Percentiles rank a stretch among this genome's conserved stretches.
These are phyloP conservation scores for Fusarium decemcellulare DNA, from an alignment of 2,329 filamentous ascomycete genomes.

Conservation along the genomic window DNA sequence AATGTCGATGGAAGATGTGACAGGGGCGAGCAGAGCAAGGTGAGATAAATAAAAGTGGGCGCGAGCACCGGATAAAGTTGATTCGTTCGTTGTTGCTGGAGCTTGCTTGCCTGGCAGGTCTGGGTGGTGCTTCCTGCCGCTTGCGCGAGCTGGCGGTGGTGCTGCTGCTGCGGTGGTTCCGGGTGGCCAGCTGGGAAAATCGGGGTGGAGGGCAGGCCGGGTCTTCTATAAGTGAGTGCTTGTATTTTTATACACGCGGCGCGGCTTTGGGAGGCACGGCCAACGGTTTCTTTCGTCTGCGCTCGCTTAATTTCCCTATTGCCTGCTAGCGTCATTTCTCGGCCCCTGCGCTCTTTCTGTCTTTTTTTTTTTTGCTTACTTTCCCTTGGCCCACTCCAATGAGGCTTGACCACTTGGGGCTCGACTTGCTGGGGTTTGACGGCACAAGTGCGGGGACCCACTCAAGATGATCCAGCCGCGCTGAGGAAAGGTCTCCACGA, in stretches of 20 bases:
- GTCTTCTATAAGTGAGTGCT: slow-evolving; percentile 61
- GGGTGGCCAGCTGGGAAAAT: slow-evolving; percentile 52
- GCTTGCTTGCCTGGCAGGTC: slow-evolving; percentile 33
- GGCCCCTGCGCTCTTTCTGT: slow-evolving; percentile 40
- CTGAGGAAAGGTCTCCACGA: slow-evolving; percentile 12
- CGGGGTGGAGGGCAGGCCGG: slow-evolving; percentile 60
- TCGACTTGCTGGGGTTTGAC: slow-evolving; percentile 24
- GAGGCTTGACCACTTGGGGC: slow-evolving; percentile 36
- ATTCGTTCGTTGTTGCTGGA: slow-evolving; percentile 20
- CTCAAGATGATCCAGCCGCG: slow-evolving; percentile 30
- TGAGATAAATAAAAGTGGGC: slow-evolving; percentile 34
- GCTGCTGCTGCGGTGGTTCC: slow-evolving; percentile 42
- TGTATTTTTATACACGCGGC: slow-evolving; percentile 63
- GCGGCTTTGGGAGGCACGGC: slow-evolving; percentile 47
- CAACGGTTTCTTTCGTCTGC: slow-evolving; percentile 52
- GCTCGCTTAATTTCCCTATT: slow-evolving; percentile 57
- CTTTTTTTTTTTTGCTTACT: slow-evolving; percentile 31
- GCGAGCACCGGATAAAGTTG: slow-evolving; percentile 6
- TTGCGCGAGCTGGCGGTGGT: slow-evolving; percentile 28
- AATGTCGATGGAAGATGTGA: slow-evolving; percentile 23
- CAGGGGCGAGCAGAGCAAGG: slow-evolving; percentile 4
- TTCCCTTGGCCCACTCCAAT: slow-evolving; percentile 38
- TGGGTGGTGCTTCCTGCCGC: slow-evolving; percentile 37
- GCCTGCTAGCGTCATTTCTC: slow-evolving; percentile 50
- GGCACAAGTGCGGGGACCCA: slow-evolving; percentile 24